phyloP scores from a whole-genome alignment of 2,329 filamentous ascomycete species.

The Aspergillus sp. region DNA sequence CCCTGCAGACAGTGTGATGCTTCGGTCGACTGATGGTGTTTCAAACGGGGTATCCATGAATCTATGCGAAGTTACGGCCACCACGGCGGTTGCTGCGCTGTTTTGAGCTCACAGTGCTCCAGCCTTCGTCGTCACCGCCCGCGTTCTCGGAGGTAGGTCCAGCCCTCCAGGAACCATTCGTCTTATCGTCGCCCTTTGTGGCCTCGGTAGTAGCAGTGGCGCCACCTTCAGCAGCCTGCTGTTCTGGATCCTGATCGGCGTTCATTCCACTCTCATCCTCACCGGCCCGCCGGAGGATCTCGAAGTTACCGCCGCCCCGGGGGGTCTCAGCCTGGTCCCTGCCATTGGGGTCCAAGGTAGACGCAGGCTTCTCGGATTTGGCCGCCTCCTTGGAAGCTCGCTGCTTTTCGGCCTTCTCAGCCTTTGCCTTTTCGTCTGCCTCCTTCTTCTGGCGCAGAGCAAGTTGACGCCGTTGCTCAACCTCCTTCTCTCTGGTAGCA shows the following conservation, averaged over 20 bases:
- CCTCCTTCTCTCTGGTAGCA: conserved; percentile 79
- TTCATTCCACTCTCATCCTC: conserved; percentile 50
- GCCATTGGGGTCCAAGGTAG: conserved; percentile 38
- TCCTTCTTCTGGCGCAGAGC: conserved; percentile 80
- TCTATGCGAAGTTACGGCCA: conserved; percentile 42
- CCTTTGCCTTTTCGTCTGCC: conserved; percentile 80
- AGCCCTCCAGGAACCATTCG: conserved; percentile 45
- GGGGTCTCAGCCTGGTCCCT: conserved; percentile 43
- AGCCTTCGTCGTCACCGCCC: conserved; percentile 47
- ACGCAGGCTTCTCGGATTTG: conserved; percentile 33
- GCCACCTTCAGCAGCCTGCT: conserved; percentile 46
- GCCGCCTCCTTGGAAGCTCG: conserved; percentile 45
- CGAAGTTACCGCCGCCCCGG: conserved; percentile 51
- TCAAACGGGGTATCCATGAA: conserved; percentile 34
- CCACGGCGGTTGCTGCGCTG: conserved; percentile 47
- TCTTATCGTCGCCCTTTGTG: conserved; percentile 51
- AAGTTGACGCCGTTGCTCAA: conserved; percentile 82
- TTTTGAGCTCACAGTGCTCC: conserved; percentile 49
- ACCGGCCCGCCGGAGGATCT: conserved; percentile 54
- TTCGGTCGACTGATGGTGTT: conserved; percentile 20
- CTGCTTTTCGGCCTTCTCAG: conserved; percentile 65
- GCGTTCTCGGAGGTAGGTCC: conserved; percentile 31
- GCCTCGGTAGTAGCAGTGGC: conserved; percentile 48
- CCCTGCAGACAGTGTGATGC: conserved; percentile 10
- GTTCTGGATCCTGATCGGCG: conserved; percentile 53